Evolutionary conservation across 768 basidiomycete genomes (phyloP).

Genomic region (Phallus indusiatus): DNA sequence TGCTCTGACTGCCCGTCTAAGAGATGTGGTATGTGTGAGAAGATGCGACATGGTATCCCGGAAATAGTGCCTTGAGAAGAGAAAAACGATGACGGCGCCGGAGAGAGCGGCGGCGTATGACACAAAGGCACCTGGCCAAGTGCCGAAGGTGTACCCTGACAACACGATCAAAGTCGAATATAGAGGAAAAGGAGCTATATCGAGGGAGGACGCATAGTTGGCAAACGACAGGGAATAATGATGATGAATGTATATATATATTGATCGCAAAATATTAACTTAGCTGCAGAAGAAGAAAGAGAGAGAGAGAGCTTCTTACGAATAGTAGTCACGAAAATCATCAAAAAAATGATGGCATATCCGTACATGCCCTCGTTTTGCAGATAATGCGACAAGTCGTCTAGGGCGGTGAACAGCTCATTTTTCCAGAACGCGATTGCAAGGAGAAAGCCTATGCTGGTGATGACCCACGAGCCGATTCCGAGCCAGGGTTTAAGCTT

Average conservation of each 20-base stretch:
- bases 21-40: conserved; percentile 58
- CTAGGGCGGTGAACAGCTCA: conserved; percentile 74
- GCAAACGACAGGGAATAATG: conserved; percentile 2
- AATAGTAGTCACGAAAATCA: conserved; percentile 82
- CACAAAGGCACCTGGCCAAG: conserved; percentile 75
- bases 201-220: conserved; percentile 16
- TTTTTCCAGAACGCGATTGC: conserved; percentile 79
- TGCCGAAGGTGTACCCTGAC: conserved; percentile 85
- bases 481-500: conserved; percentile 70
- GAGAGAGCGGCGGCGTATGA: conserved; percentile 80
- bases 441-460: conserved; percentile 65
- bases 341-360: conserved; percentile 65
- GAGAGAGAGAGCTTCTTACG: conserved; percentile 42
- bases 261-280: no score
- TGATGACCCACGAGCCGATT: conserved; percentile 64
- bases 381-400: conserved; percentile 71
- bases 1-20: conserved; percentile 76
- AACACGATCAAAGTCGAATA: conserved; percentile 91
- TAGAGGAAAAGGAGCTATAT: conserved; percentile 74
- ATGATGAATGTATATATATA: no score
- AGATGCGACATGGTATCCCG: conserved; percentile 62
- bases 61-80: conserved; percentile 65
- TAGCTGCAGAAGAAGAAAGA: no score
- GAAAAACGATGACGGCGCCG: conserved; percentile 78
- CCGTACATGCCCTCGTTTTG: conserved; percentile 64